A percentile compares a stretch with the other conserved stretches of the same genome.
Evolutionary conservation across 2,329 filamentous ascomycete species (phyloP).

Genomic region (Colletotrichum incanum): DNA sequence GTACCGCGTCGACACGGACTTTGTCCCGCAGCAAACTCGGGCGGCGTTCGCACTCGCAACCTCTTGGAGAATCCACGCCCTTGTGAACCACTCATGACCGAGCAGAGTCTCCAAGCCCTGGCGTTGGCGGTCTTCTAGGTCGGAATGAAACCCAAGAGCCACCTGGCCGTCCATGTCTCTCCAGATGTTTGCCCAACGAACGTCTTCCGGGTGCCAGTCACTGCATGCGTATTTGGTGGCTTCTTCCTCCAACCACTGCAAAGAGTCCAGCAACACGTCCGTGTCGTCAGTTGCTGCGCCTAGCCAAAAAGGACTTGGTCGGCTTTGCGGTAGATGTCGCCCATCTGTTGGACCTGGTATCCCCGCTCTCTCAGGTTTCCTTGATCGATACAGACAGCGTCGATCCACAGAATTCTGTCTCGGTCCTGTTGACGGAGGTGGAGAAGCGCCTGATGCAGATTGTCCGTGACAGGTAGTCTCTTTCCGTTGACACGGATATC

Average conservation of each 20-base stretch:
- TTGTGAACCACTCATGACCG: neutral
- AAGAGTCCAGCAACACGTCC: neutral
- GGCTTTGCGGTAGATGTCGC: slow-evolving; percentile 27
- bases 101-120: neutral
- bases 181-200: neutral
- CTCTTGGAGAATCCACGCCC: slow-evolving; percentile 35
- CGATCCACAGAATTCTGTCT: slow-evolving; percentile 43
- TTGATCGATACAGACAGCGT: slow-evolving; percentile 42
- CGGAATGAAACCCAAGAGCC: no score
- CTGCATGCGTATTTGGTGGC: neutral
- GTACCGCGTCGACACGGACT: slow-evolving; percentile 4
- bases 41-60: neutral
- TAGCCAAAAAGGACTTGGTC: slow-evolving; percentile 32
- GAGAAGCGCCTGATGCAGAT: neutral
- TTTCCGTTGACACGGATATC: slow-evolving; percentile 19
- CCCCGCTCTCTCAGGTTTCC: slow-evolving; percentile 2
- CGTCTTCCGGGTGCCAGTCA: neutral
- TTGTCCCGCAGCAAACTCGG: neutral
- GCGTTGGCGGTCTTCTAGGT: neutral
- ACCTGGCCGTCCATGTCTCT: neutral
- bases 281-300: neutral
- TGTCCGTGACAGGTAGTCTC: neutral
- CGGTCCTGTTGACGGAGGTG: neutral
- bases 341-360: slow-evolving; percentile 36
- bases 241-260: neutral